Conservation (phyloP, 805 yeast genomes). For the Pichia scutulata region DNA sequence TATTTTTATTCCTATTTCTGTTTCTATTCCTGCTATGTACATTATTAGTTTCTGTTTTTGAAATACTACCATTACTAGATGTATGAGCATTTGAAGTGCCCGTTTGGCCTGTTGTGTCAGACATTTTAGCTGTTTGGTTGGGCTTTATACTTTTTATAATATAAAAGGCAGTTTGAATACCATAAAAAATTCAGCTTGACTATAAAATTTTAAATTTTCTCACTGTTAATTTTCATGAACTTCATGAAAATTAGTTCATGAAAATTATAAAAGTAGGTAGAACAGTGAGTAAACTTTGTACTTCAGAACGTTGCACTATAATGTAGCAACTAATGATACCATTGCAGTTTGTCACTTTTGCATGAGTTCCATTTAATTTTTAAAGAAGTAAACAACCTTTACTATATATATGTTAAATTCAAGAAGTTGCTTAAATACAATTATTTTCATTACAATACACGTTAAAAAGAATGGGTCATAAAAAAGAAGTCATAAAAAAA, state of each 20-base stretch:
- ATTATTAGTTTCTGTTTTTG: background rate
- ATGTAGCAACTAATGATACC: too few species aligned
- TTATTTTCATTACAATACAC: background rate
- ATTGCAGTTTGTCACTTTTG: too few species aligned
- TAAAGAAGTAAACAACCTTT: too few species aligned
- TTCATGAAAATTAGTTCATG: too few species aligned
- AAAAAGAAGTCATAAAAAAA: background rate
- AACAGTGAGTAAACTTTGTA: too few species aligned
- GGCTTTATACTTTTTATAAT: background rate
- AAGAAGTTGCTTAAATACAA: too few species aligned
- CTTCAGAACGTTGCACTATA: too few species aligned
- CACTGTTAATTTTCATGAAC: background rate
- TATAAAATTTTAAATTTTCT: background rate
- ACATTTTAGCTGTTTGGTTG: background rate
- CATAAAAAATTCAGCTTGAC: background rate
- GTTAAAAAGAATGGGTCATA: background rate
- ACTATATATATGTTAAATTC: too few species aligned
- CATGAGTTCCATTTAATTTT: too few species aligned
- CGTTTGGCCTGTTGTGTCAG: background rate
- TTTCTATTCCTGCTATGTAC: slow-evolving; percentile 1
- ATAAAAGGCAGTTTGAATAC: background rate
- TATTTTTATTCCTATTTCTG: background rate
- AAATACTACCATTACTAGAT: background rate
- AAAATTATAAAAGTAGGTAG: too few species aligned
- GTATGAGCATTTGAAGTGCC: background rate